Percentiles rank a stretch among this genome's conserved stretches.
Evolutionary conservation across 73 alveolate genomes (phyloP).

Genomic region (Paramecium pentaurelia): DNA sequence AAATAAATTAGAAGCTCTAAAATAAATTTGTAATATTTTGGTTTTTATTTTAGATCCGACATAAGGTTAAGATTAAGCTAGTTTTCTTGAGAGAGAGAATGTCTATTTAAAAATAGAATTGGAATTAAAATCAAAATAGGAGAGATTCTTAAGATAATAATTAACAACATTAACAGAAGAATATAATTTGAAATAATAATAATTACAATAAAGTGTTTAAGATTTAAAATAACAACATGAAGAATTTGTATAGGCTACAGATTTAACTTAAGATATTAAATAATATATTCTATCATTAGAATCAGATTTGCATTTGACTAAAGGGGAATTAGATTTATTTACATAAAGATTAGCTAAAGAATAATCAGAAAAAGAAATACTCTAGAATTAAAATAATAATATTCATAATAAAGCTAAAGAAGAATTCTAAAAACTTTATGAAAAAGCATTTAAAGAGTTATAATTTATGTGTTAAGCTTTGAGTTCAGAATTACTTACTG

Average conservation of each 20-base stretch:
- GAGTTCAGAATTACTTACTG: conserved; percentile 20
- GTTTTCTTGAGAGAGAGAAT: conserved; percentile 26
- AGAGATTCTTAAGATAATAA: not conserved
- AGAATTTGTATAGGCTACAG: conserved; percentile 2
- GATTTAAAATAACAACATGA: not conserved
- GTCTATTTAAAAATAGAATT: conserved; percentile 8
- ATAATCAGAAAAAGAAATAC: not conserved
- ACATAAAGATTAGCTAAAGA: conserved; percentile 27
- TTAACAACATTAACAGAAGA: not conserved
- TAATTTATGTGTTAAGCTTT: conserved; percentile 9
- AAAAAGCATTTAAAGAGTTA: conserved; percentile 27
- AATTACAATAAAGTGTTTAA: not conserved
- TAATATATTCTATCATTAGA: not conserved
- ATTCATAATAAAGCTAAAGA: not conserved
- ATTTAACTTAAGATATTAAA: not conserved
- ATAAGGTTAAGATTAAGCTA: conserved; percentile 16
- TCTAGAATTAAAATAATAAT: not conserved
- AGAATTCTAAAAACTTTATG: not conserved
- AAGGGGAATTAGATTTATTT: not conserved
- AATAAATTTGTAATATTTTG: not conserved
- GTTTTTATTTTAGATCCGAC: not conserved
- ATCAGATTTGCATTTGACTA: not conserved
- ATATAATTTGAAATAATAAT: not conserved
- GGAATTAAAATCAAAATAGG: conserved; percentile 24
- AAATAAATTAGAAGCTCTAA: not conserved